Percentiles rank a stretch among this genome's conserved stretches.
Evolutionary conservation across 176 grass and related monocot genomes (phyloP).

Genomic region (Luzula sylvatica): DNA sequence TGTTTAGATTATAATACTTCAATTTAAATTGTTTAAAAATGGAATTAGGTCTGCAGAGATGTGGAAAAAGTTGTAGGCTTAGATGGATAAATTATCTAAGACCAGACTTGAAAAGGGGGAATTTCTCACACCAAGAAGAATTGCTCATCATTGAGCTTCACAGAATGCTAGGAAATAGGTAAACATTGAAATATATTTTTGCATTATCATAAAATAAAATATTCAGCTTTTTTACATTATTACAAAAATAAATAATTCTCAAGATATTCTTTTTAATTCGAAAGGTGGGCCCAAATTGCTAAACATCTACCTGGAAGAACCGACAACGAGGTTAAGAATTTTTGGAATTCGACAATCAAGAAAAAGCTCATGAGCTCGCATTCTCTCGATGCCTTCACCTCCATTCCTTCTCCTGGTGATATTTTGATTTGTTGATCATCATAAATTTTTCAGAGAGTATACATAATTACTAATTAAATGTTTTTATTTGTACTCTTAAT

Average conservation of each 20-base stretch:
- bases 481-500: not conserved
- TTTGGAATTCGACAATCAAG: slow-evolving; percentile 97
- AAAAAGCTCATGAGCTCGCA: slow-evolving; percentile 68
- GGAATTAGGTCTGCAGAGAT: slow-evolving; percentile 67
- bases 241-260: too few species aligned
- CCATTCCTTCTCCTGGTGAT: slow-evolving; percentile 23
- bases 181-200: not conserved
- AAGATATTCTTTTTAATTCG: not conserved
- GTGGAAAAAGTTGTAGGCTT: slow-evolving; percentile 98
- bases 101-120: slow-evolving; percentile 93
- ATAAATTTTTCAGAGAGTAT: not conserved
- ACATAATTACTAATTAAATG: slow-evolving; percentile 1
- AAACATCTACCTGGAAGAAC: slow-evolving; percentile 96
- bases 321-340: slow-evolving; percentile 99
- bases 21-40: not conserved
- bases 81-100: slow-evolving; percentile 99
- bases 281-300: slow-evolving; percentile 97
- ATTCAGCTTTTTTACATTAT: too few species aligned
- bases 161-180: slow-evolving; percentile 93
- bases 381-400: slow-evolving; percentile 14
- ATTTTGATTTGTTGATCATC: too few species aligned
- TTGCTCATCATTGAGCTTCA: slow-evolving; percentile 95
- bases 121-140: slow-evolving; percentile 95
- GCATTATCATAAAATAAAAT: too few species aligned
- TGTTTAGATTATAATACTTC: not conserved